Conservation (phyloP, 2,329 filamentous ascomycete genomes). For the Hirsutella minnesotensis region DNA sequence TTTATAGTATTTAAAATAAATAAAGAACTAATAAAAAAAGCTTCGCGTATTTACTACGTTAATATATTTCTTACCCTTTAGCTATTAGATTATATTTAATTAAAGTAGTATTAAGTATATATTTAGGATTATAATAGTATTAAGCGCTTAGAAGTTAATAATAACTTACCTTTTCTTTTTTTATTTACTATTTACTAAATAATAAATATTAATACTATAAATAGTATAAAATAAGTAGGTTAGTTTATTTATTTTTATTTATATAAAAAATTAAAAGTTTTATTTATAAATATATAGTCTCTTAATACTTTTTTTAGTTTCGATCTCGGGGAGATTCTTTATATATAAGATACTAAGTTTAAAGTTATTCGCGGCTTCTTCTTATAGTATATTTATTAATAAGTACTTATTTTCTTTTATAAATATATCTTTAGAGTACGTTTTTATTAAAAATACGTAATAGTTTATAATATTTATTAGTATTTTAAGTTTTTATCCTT, state of each 20-base stretch:
- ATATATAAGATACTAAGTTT: too few species aligned
- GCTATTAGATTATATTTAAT: not conserved
- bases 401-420: too few species aligned
- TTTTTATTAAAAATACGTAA: too few species aligned
- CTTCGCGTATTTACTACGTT: not conserved
- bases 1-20: not conserved
- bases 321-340: too few species aligned
- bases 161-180: not conserved
- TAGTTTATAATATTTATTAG: too few species aligned
- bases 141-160: not conserved
- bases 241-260: not conserved
- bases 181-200: not conserved
- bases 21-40: not conserved
- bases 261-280: not conserved
- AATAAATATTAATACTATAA: not conserved
- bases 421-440: too few species aligned
- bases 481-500: too few species aligned
- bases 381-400: too few species aligned
- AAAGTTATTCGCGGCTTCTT: too few species aligned
- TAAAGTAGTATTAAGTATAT: not conserved
- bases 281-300: not conserved
- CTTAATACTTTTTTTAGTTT: too few species aligned
- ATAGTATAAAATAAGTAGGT: conserved; percentile 28
- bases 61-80: not conserved
- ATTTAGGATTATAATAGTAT: not conserved